A percentile compares a stretch with the other conserved stretches of the same genome.
Evolutionary conservation across 345 rosid genomes (phyloP).

Genomic region (Carallia pectinifolia): DNA sequence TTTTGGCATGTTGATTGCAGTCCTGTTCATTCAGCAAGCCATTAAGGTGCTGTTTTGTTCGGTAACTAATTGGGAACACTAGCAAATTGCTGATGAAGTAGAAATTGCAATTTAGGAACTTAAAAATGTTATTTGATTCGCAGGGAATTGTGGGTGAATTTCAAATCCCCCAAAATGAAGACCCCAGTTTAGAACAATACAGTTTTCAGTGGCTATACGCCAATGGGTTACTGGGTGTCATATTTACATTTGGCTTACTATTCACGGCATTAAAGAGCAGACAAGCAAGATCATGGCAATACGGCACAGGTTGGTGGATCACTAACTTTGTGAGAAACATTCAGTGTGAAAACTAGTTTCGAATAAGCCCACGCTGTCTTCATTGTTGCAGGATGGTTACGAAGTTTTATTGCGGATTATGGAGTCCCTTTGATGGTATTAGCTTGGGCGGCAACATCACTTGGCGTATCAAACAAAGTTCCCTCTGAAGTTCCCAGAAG

Average conservation of each 20-base stretch:
- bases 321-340: neutral
- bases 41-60: conserved; percentile 24
- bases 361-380: neutral
- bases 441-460: conserved; percentile 34
- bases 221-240: conserved; percentile 41
- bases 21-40: conserved; percentile 39
- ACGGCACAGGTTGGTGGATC: conserved; percentile 37
- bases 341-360: neutral
- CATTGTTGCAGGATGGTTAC: conserved; percentile 31
- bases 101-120: too few relatives aligned
- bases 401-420: conserved; percentile 40
- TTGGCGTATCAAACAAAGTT: conserved; percentile 22
- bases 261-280: conserved; percentile 32
- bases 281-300: conserved; percentile 40
- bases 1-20: conserved; percentile 43
- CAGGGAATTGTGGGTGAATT: conserved; percentile 45
- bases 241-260: conserved; percentile 38
- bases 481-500: conserved; percentile 38
- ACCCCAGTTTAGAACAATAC: conserved; percentile 6
- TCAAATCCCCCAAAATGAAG: conserved; percentile 16
- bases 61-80: neutral
- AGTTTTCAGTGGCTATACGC: conserved; percentile 36
- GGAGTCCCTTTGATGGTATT: conserved; percentile 39
- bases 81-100: neutral
- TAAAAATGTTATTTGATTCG: neutral